Base-by-base conservation (phyloP, 2,329 filamentous ascomycete genomes). In the Monilinia polystroma region DNA sequence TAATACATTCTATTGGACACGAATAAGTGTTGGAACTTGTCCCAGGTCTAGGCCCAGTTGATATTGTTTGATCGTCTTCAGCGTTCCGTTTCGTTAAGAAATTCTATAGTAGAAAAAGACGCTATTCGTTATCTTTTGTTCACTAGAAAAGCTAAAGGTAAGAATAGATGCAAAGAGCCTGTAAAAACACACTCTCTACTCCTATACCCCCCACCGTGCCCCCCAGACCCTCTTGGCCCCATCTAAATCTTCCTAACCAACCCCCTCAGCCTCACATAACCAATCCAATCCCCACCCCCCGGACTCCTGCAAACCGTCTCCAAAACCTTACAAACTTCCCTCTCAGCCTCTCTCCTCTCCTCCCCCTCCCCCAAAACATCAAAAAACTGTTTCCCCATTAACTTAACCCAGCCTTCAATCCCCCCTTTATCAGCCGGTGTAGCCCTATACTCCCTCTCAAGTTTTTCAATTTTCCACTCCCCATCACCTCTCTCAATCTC, bases 401-500 rank as follows among this genome's bases (percentile, higher is more conserved):
- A 75, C 71, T 84, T 78, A 35, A 90, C 78, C 88, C 89, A 91
- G 1, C 87, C 88, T 65, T 85, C 83, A 14, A 91, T 78, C 0
- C 88, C 88, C 3, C 85, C 85, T 68, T 76, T 78, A 68, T 83
- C 84, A n/a, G 81, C 80, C 29, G 78, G 79, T 35, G 88, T 91
- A 35, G 87, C 86, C 63, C 89, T 77, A 79, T 87, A 90, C 78
- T 90, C 87, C 26, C 81, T 75, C 79, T 92, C 88, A 0, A 83
- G 76, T 70, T 76, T 79, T 72, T 85, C 82, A 8, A 76, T 73
- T 60, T 71, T 66, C 53, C 71, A 76, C 1, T 71, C 72, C 8
- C 80, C 80, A 59, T 78, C 76, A 29, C 79, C 74, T 68, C 83
- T 78, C 69, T 84, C 10, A 51, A 12, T 10, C 10, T 51, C 23